These are phyloP conservation scores for Mycena chlorophos DNA, from an alignment of 768 basidiomycete genomes.

Conservation along the genomic window DNA sequence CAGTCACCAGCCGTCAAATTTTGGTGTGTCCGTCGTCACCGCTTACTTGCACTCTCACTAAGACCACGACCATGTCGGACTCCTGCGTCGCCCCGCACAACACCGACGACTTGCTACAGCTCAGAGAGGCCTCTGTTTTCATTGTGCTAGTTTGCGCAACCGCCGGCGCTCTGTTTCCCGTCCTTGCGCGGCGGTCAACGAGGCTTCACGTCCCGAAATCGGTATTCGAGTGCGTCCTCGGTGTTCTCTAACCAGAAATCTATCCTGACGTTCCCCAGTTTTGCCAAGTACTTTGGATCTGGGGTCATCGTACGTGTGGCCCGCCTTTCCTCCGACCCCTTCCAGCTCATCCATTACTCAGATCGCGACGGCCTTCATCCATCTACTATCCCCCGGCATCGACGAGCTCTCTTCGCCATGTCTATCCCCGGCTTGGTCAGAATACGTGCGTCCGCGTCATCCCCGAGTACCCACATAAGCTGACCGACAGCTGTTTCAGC, in stretches of 20 bases:
- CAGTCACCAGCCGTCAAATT: constrained; percentile 5
- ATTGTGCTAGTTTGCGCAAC: constrained; percentile 49
- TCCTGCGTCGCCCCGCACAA: constrained; percentile 44
- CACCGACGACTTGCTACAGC: constrained; percentile 34
- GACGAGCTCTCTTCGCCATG: constrained; percentile 74
- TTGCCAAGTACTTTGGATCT: constrained; percentile 90
- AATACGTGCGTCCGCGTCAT: constrained; percentile 58
- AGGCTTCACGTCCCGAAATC: constrained; percentile 41
- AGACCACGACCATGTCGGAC: constrained; percentile 1
- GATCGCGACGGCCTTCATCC: constrained; percentile 91
- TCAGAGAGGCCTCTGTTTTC: constrained; percentile 59
- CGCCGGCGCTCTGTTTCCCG: constrained; percentile 54
- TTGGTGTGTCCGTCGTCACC: background rate
- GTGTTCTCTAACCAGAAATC: background rate
- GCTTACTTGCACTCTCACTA: background rate
- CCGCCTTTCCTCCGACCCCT: constrained; percentile 2
- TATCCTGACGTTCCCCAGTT: constrained; percentile 49
- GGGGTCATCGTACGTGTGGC: constrained; percentile 71
- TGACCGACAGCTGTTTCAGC: constrained; percentile 42
- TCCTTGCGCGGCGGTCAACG: constrained; percentile 43
- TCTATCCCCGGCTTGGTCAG: constrained; percentile 66
- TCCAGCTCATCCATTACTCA: constrained; percentile 27
- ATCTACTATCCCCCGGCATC: constrained; percentile 76
- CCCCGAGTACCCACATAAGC: background rate
- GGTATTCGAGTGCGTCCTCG: constrained; percentile 50